Base-by-base conservation (phyloP, 768 basidiomycete species). In the Russula brevipes region DNA sequence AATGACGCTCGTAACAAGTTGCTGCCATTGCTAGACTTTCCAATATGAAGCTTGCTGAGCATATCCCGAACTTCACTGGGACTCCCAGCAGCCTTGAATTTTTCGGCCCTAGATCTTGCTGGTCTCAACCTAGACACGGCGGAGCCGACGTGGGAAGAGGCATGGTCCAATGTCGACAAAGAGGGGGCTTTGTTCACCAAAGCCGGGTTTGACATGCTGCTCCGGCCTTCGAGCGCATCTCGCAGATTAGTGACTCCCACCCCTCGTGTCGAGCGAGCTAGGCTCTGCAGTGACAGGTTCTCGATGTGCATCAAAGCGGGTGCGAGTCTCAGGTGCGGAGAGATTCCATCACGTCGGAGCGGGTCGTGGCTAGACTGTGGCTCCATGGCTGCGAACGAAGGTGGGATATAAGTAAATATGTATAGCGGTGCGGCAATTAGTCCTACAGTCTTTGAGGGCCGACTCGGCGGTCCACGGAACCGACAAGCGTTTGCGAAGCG, bases 221-320 rank as follows among this genome's bases (percentile, higher is more conserved):
- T 85, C 45, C 91, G 84, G 24, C 91, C 91, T 76, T 93, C 91
- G 4, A 97, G 76, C 4, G 94, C 94, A 68, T 94, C 93, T 57
- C 93, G 81, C 38, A 97, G 79, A 71, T 95, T 93, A 1, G 84
- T 86, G 30, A 96, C 93, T 30, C 94, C 94, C 16, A 96, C 85
- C 0, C 88, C 87, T 62, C 88, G 82, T 3, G 84, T 83, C 4
- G 90, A 89, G 60, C 90, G 82, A 19, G 88, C 82, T 60, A 96
- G 75, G 70, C 91, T 93, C 71, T 91, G 89, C 60, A 93, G 78
- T 6, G 94, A 96, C 39, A 91, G 78, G 72, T 96, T 96, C 69
- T 94, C 90, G 57, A 91, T 89, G 67, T 90, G 87, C 91, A 94
- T 96, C 65, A 96, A 77, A 16, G 88, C 86, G 39, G 91, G 91